Evolutionary conservation across 768 basidiomycete genomes (phyloP).

Genomic region (Auricularia cornea): DNA sequence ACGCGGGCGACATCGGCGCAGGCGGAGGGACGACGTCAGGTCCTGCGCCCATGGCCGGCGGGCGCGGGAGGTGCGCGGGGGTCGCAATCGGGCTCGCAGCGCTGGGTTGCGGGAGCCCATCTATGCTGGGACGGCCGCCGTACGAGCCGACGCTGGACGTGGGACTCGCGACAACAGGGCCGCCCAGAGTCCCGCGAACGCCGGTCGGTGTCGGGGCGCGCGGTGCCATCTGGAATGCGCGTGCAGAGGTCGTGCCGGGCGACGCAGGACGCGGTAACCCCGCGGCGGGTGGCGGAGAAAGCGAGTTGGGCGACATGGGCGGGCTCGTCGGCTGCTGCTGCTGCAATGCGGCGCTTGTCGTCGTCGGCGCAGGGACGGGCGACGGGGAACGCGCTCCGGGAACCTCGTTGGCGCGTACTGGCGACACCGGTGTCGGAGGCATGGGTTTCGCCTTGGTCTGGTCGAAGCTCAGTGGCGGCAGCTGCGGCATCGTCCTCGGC

Average conservation of each 20-base stretch:
- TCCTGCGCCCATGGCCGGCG: not conserved
- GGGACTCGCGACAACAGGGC: not conserved
- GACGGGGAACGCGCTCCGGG: slow-evolving; percentile 2
- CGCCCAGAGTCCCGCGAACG: not conserved
- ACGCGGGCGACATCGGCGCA: not conserved
- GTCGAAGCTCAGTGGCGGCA: slow-evolving; percentile 55
- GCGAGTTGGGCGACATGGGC: not conserved
- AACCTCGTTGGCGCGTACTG: not conserved
- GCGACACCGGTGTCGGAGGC: slow-evolving; percentile 2
- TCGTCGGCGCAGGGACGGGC: slow-evolving; percentile 12
- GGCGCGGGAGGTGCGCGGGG: not conserved
- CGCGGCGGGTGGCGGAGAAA: not conserved
- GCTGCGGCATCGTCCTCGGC: slow-evolving; percentile 29
- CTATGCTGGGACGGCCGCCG: not conserved
- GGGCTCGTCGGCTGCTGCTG: not conserved
- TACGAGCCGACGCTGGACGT: not conserved
- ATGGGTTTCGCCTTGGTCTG: slow-evolving; percentile 3
- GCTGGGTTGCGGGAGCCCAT: not conserved
- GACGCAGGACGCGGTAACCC: not conserved
- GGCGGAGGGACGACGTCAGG: not conserved
- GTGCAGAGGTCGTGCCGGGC: not conserved
- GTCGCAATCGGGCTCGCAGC: not conserved
- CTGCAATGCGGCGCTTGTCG: not conserved
- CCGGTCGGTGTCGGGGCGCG: not conserved
- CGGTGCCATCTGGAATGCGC: not conserved